Percentiles rank a stretch among this genome's conserved stretches.
These are phyloP conservation scores for Exophiala phaeomuriformis DNA, from an alignment of 2,329 filamentous ascomycete genomes.

Conservation along the genomic window DNA sequence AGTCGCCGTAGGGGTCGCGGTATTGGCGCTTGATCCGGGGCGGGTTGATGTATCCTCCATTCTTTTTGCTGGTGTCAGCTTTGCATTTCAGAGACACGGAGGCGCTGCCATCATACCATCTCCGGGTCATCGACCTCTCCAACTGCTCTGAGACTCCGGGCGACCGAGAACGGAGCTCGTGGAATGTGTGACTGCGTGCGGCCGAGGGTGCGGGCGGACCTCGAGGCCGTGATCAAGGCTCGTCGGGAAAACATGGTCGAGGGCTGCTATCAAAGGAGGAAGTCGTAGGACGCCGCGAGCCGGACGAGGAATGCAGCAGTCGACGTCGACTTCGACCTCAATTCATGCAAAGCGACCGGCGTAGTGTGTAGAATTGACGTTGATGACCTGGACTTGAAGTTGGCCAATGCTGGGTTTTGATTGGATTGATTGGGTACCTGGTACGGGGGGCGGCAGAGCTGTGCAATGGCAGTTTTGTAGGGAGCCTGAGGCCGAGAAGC, in stretches of 20 bases:
- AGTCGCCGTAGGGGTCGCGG: conserved; percentile 85
- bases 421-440: conserved; percentile 4
- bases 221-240: conserved; percentile 34
- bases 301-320: conserved; percentile 5
- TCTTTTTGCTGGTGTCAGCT: conserved; percentile 31
- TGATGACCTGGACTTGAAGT: conserved; percentile 10
- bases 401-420: conserved; percentile 12
- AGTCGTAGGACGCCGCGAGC: conserved; percentile 7
- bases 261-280: conserved; percentile 1
- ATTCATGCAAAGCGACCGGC: conserved; percentile 5
- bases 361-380: conserved; percentile 3
- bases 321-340: background rate
- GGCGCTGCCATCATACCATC: conserved; percentile 32
- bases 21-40: conserved; percentile 72
- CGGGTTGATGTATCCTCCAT: conserved; percentile 44
- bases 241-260: conserved; percentile 41
- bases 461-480: too few species aligned
- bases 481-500: too few species aligned
- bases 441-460: background rate
- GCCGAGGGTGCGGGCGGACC: conserved; percentile 28
- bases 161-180: conserved; percentile 39
- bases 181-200: conserved; percentile 22
- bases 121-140: conserved; percentile 37
- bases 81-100: conserved; percentile 13
- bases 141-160: conserved; percentile 33